Evolutionary conservation across 768 basidiomycete species (phyloP).

Genomic region (Calocybe indica): DNA sequence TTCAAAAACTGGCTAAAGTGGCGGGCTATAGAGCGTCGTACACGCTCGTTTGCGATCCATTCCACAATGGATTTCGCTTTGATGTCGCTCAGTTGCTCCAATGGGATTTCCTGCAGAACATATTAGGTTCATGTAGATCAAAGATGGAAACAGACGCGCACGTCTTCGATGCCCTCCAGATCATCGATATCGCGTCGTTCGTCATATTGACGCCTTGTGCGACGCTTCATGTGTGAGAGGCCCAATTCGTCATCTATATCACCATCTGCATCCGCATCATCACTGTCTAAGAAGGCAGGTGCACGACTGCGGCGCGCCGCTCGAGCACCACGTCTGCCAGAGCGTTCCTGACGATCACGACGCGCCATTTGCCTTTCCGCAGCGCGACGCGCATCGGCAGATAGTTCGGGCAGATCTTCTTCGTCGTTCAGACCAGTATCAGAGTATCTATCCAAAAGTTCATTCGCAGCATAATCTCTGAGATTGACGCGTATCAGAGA

Average conservation of each 20-base stretch:
- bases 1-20: constrained; percentile 95
- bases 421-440: constrained; percentile 84
- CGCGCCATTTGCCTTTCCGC: constrained; percentile 87
- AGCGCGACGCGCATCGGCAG: constrained; percentile 64
- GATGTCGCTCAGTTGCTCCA: constrained; percentile 96
- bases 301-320: constrained; percentile 76
- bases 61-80: constrained; percentile 96
- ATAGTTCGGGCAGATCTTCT: constrained; percentile 59
- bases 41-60: constrained; percentile 93
- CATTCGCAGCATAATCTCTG: constrained; percentile 85
- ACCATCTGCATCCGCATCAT: constrained; percentile 73
- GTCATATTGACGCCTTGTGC: constrained; percentile 89
- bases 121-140: constrained; percentile 7
- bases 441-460: constrained; percentile 81
- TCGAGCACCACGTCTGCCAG: constrained; percentile 62
- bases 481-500: constrained; percentile 5
- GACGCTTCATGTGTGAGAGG: constrained; percentile 66
- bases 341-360: constrained; percentile 71
- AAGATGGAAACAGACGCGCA: constrained; percentile 27
- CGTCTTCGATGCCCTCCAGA: constrained; percentile 84
- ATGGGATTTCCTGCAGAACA: constrained; percentile 70
- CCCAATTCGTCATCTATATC: constrained; percentile 63
- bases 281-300: constrained; percentile 83
- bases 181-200: constrained; percentile 89
- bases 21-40: constrained; percentile 82